Percentiles rank a stretch among this genome's conserved stretches.
Evolutionary conservation across 768 basidiomycete genomes (phyloP).

Genomic region (Solioccasus polychromus): DNA sequence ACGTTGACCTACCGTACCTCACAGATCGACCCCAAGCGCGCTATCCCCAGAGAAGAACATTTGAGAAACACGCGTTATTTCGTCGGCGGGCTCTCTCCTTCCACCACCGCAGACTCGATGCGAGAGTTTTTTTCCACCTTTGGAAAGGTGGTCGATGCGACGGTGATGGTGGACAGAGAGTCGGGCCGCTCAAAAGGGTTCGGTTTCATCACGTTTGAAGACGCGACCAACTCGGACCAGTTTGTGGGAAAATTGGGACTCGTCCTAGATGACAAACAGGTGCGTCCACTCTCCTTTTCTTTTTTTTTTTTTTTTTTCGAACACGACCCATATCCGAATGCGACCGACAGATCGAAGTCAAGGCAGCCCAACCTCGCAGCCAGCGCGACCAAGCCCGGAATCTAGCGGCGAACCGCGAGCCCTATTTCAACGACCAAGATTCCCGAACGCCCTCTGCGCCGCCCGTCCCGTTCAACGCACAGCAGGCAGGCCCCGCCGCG

Average conservation of each 20-base stretch:
- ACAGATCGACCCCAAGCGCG: slow-evolving; percentile 86
- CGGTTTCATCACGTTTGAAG: slow-evolving; percentile 81
- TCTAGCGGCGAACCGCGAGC: slow-evolving; percentile 22
- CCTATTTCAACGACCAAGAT: slow-evolving; percentile 35
- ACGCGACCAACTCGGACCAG: slow-evolving; percentile 58
- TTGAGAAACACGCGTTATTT: slow-evolving; percentile 75
- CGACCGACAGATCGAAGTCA: slow-evolving; percentile 75
- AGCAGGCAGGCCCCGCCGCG: slow-evolving; percentile 34
- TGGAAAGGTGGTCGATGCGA: slow-evolving; percentile 80
- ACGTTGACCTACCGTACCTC: neutral
- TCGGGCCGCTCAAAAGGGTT: slow-evolving; percentile 77
- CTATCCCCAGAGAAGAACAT: slow-evolving; percentile 82
- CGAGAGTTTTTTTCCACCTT: slow-evolving; percentile 66
- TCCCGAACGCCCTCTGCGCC: slow-evolving; percentile 34
- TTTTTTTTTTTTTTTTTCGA: neutral
- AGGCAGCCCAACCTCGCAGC: slow-evolving; percentile 71
- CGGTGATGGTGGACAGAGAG: slow-evolving; percentile 83
- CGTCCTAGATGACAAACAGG: slow-evolving; percentile 75
- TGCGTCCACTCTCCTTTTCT: slow-evolving; percentile 28
- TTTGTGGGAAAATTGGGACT: slow-evolving; percentile 67
- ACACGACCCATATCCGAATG: too few relatives aligned
- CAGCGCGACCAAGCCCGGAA: slow-evolving; percentile 55
- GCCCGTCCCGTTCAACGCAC: slow-evolving; percentile 31
- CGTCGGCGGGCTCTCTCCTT: slow-evolving; percentile 70
- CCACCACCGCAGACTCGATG: slow-evolving; percentile 70